A percentile compares a stretch with the other conserved stretches of the same genome.
Conservation (phyloP, 192 early-diverging fungal species). For the Kappamyces sp. region DNA sequence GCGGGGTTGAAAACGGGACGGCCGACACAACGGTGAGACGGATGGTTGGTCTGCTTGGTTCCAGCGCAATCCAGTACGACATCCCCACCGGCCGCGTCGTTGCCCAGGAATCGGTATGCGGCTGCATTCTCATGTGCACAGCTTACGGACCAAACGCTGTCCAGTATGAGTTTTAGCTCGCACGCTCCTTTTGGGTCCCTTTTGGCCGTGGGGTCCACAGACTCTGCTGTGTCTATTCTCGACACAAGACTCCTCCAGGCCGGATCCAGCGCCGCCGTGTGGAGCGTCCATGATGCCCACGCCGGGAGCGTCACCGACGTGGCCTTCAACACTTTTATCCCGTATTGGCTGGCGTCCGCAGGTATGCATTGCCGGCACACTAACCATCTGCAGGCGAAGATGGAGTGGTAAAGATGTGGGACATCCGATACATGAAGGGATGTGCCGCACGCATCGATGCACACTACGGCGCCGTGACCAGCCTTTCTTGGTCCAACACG, state of each 20-base stretch:
- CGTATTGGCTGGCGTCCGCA: conserved; percentile 66
- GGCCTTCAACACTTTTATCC: conserved; percentile 67
- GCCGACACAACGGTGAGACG: conserved; percentile 6
- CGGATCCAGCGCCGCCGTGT: conserved; percentile 33
- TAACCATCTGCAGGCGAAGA: conserved; percentile 40
- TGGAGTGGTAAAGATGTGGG: conserved; percentile 62
- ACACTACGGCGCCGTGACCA: conserved; percentile 43
- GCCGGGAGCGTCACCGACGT: conserved; percentile 44
- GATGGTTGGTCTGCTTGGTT: conserved; percentile 33
- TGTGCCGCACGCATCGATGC: conserved; percentile 47
- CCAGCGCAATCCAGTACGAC: conserved; percentile 30
- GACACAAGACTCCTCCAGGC: conserved; percentile 31
- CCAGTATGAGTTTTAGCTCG: conserved; percentile 32
- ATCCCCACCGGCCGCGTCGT: conserved; percentile 23
- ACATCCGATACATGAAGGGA: conserved; percentile 51
- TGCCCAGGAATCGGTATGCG: conserved; percentile 24
- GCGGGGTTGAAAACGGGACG: background rate
- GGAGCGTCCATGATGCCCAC: conserved; percentile 43
- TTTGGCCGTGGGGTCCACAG: conserved; percentile 31
- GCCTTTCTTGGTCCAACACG: conserved; percentile 62
- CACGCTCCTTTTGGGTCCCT: conserved; percentile 33
- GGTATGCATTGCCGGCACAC: conserved; percentile 19
- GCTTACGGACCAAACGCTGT: conserved; percentile 32
- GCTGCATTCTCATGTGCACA: background rate
- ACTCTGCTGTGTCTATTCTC: conserved; percentile 33